Evolutionary conservation across 495 filamentous ascomycete species (phyloP).

Genomic region (Neurospora sp.): DNA sequence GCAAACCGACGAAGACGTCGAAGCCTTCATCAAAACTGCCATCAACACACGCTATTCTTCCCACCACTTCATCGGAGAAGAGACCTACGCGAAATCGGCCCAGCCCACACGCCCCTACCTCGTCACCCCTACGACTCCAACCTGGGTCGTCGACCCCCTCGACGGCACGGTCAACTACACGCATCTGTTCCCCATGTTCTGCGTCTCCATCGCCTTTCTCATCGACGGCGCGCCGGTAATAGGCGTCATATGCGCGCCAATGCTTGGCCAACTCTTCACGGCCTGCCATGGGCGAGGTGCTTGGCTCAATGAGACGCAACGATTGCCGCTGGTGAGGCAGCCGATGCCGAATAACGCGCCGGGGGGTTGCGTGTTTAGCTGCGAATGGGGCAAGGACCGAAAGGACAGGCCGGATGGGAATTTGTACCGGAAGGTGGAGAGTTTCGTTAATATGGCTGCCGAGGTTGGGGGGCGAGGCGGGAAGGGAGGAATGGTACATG

Average conservation of each 20-base stretch:
- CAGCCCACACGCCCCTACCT: slow-evolving; percentile 45
- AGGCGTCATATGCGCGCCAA: slow-evolving; percentile 56
- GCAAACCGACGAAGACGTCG: slow-evolving; percentile 61
- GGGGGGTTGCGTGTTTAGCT: slow-evolving; percentile 54
- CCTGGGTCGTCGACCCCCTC: slow-evolving; percentile 60
- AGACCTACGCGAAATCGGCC: slow-evolving; percentile 51
- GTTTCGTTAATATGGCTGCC: slow-evolving; percentile 59
- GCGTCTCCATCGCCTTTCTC: slow-evolving; percentile 55
- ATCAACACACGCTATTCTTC: slow-evolving; percentile 47
- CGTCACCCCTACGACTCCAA: slow-evolving; percentile 41
- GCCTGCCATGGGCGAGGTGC: slow-evolving; percentile 50
- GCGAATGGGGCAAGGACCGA: slow-evolving; percentile 66
- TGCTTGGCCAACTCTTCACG: slow-evolving; percentile 54
- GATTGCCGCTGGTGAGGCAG: slow-evolving; percentile 46
- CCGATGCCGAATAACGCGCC: slow-evolving; percentile 54
- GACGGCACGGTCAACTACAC: slow-evolving; percentile 68
- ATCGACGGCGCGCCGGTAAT: slow-evolving; percentile 45
- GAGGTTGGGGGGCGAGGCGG: slow-evolving; percentile 48
- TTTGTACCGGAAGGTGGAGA: slow-evolving; percentile 55
- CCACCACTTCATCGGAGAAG: slow-evolving; percentile 63
- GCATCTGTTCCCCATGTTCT: slow-evolving; percentile 66
- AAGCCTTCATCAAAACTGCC: slow-evolving; percentile 49
- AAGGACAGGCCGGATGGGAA: slow-evolving; percentile 51
- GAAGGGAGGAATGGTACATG: slow-evolving; percentile 72
- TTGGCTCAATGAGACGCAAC: slow-evolving; percentile 53